These are phyloP conservation scores for Aspergillus nidulans DNA, from an alignment of 495 filamentous ascomycete genomes.

Conservation along the genomic window DNA sequence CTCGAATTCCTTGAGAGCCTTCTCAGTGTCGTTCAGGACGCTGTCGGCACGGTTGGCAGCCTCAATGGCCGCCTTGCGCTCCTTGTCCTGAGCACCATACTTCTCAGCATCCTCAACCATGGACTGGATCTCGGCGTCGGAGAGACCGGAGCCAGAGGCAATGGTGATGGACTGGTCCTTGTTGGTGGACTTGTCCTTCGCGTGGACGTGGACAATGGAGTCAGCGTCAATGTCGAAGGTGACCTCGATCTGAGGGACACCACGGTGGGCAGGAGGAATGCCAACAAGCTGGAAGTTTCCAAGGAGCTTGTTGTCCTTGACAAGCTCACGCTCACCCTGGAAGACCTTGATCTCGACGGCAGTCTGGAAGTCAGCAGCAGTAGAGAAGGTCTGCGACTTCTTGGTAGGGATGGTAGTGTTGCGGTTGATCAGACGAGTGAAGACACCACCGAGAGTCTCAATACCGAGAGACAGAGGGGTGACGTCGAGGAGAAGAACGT, in stretches of 20 bases:
- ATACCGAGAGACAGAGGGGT: slow-evolving; percentile 98
- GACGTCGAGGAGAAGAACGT: slow-evolving; percentile 93
- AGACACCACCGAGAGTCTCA: slow-evolving; percentile 98
- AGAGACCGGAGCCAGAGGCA: slow-evolving; percentile 96
- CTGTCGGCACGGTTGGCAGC: slow-evolving; percentile 94
- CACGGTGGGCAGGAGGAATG: slow-evolving; percentile 94
- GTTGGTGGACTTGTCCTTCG: slow-evolving; percentile 98
- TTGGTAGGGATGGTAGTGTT: slow-evolving; percentile 99
- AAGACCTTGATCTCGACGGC: slow-evolving; percentile 99
- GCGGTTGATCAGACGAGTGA: slow-evolving; percentile 98
- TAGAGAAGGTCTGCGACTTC: slow-evolving; percentile 99
- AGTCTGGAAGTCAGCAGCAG: slow-evolving; percentile 97
- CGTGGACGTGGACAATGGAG: slow-evolving; percentile 97
- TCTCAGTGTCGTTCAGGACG: slow-evolving; percentile 96
- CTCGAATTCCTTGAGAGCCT: slow-evolving; percentile 93
- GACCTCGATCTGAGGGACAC: slow-evolving; percentile 96
- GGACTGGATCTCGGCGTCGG: slow-evolving; percentile 84
- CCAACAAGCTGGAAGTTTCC: slow-evolving; percentile 99
- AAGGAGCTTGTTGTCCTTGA: slow-evolving; percentile 97
- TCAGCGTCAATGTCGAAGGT: slow-evolving; percentile 99
- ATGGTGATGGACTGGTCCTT: slow-evolving; percentile 99
- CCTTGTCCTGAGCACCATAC: slow-evolving; percentile 92
- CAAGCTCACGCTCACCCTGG: slow-evolving; percentile 99
- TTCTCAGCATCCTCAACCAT: slow-evolving; percentile 99
- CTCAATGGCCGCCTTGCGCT: slow-evolving; percentile 93